These are phyloP conservation scores for Aphanomyces astaci DNA, from an alignment of 352 stramenopile genomes.

Conservation along the genomic window DNA sequence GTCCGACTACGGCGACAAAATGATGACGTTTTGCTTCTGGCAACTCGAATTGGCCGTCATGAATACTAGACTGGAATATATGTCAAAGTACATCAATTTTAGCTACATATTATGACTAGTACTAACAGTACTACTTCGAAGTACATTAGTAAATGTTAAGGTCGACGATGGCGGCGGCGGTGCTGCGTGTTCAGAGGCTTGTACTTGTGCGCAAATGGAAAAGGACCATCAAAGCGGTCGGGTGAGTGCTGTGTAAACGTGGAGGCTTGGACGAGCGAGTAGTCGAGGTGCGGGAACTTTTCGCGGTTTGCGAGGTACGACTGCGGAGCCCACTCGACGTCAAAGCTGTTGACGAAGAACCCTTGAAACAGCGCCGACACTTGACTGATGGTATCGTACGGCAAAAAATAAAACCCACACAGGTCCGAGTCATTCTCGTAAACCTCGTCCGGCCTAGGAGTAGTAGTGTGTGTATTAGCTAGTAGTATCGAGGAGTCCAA, in stretches of 20 bases:
- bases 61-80: too few species aligned
- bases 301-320: slow-evolving; percentile 51
- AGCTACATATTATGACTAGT: too few species aligned
- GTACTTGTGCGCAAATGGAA: slow-evolving; percentile 2
- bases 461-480: neutral
- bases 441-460: slow-evolving; percentile 34
- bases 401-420: slow-evolving; percentile 69
- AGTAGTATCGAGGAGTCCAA: too few species aligned
- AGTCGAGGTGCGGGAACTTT: slow-evolving; percentile 46
- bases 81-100: too few species aligned
- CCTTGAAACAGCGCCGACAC: slow-evolving; percentile 49
- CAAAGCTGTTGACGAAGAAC: slow-evolving; percentile 69
- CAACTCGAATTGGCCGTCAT: too few species aligned
- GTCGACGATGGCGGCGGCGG: neutral
- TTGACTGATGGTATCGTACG: slow-evolving; percentile 53
- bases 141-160: too few species aligned
- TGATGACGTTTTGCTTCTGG: slow-evolving; percentile 76
- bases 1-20: slow-evolving; percentile 67
- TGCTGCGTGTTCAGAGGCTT: neutral
- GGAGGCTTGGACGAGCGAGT: slow-evolving; percentile 46
- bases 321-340: slow-evolving; percentile 56
- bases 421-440: slow-evolving; percentile 53
- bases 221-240: slow-evolving; percentile 7
- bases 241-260: slow-evolving; percentile 39
- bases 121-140: too few species aligned